Base-by-base conservation (phyloP, 225 moss, liverwort and hornwort genomes). In the Physcomitrellopsis africana region DNA sequence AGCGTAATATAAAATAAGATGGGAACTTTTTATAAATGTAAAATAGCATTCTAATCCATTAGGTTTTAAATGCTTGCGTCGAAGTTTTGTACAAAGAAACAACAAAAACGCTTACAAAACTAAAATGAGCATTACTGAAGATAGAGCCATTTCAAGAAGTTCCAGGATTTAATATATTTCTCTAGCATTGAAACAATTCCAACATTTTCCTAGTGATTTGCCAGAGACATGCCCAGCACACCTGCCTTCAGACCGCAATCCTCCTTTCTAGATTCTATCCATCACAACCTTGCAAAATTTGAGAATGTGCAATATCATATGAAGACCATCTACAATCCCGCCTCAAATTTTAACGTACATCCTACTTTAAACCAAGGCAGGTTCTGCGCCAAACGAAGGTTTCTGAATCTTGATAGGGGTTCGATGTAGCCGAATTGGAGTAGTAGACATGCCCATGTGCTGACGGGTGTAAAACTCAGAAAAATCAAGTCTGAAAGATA, bases 381-480 rank as follows among this genome's bases (percentile, higher is more conserved):
- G 88, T 59, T 88, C 82, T 14, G 85, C 78, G 18, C 80, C 75
- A 78, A 80, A 85, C 13, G 88, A 85, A 18, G 88, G 85, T 67
- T 78, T 88, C 45, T 18, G 47, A 56, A 79, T 81, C 76, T 76
- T 88, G 27, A 85, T 69, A 67, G 88, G 85, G 51, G 85, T 85
- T 46, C 88, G 81, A 60, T 83, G 88, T 16, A 71, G 64, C 45
- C 85, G 85, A 59, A 85, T 85, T 68, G 92, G 89, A 49, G 92
- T 88, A 18, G 90, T 86, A 55, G 99, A 92, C 85, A 94, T 83
- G 82, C 87, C 93, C 90, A 95, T 86, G 80, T 93, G 99, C 81
- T 93, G 95, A 60, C 94, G 86, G 29, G 97, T 92, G 57, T 97
- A 97, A 76, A 93, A 97, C 80, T 97, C 97, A 10, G 97, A 97